Evolutionary conservation across 257 asterid genomes (phyloP), one percentile per base, ranked within the genome.

Genomic region (Verbena officinalis): DNA sequence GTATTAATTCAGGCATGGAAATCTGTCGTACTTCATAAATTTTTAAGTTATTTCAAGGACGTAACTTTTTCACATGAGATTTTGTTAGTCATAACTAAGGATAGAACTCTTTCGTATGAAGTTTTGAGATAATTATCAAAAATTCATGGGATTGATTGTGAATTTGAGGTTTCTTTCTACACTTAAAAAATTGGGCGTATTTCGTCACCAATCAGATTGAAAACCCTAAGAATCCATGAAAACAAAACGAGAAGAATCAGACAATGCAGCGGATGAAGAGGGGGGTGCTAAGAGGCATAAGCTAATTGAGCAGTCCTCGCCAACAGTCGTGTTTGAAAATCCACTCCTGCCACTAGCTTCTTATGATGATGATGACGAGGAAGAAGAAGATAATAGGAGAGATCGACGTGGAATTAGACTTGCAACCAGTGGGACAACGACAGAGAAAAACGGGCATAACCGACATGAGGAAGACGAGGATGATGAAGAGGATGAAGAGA

Each of bases 291-390:
- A 85, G 82, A 78, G 84, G 85, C 90, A 62, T 78, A 84, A 82
- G 78, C 59, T 74, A 61, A 67, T 23, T 20, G 83, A 69, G 49
- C 80, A 54, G 20, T 62, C 81, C 5, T 62, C 82, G 1, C 53
- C 75, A 12, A 74, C 55, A 64, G 73, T 57, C 40, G 85, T 77
- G 24, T 82, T 84, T 49, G 86, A 88, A 8, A 89, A 89, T 65
- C 78, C 96, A 15, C 82, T 91, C 17, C 95, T 85, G 51, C 92
- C 95, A 8, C 82, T 89, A 33, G 93, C 98, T 72, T 76, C 96
- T 13, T 92, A 92, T 50, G 89, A 77, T 21, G 95, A 90, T 2
- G 94, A 87, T 2, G 95, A 89, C 5, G 98, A 93, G 2, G 95
- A 79, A 3, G 83, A 81, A 40, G 79, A 70, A 24, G 83, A 67